Base-by-base conservation (phyloP, 2,329 filamentous ascomycete genomes). In the Colletotrichum cuscutae region DNA sequence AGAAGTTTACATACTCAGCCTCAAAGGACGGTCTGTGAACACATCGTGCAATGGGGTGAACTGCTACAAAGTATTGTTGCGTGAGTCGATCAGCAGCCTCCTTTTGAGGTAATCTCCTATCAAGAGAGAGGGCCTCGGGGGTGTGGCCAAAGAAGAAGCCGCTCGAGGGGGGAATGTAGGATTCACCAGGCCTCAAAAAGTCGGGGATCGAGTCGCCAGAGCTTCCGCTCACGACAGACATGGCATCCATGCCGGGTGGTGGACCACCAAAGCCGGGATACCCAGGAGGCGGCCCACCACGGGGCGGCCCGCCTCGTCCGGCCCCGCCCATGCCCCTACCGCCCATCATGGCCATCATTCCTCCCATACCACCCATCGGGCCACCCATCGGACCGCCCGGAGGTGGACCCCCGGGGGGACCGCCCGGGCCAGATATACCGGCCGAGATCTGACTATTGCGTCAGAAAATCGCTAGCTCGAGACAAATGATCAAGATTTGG, bases 11-110 rank as follows among this genome's bases (percentile, higher is more conserved):
- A 77, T 94, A 95, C 57, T 91, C 87, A 22, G 83, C 83, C 78
- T 94, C 89, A 71, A 95, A 92, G 0, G 90, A 90, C 1, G 91
- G 90, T 26, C 89, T 86, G 79, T 95, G 93, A 1, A 94, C 85
- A 49, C 90, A 88, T n/a, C 90, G 87, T 28, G 91, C 90, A 66
- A 95, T 86, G 2, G 90, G 88, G 79, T 95, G 91, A 15, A 94
- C 93, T 19, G 89, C 88, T 30, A 85, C 78, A 80, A 92, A 93
- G 77, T 95, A 95, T 69, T 92, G 91, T 57, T 87, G 83, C 57
- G 94, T 84, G 3, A 95, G 84, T 46, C 86, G 85, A 79, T 94
- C 90, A 4, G 90, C 89, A 4, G 88, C 84, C 12, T 82, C 79
- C 71, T 86, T 86, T 4, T 87, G 84, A 0, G 92, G 93, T 8